phyloP scores from a whole-genome alignment of 805 yeast genomes.

The Hanseniaspora meyeri region DNA sequence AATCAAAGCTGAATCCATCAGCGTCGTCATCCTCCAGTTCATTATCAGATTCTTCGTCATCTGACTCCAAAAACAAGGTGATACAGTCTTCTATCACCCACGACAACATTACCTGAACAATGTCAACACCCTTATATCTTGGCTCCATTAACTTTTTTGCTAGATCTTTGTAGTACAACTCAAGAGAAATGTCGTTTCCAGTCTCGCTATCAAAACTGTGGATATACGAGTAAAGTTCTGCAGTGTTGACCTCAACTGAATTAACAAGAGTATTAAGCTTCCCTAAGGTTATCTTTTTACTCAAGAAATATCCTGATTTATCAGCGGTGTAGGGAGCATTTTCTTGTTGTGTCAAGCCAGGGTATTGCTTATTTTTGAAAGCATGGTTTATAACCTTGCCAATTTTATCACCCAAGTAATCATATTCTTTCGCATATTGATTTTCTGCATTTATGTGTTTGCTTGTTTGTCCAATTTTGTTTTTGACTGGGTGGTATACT shows the following conservation, averaged over 20 bases:
- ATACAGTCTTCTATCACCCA: slow-evolving; percentile 12
- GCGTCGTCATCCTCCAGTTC: not conserved
- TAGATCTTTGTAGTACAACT: not conserved
- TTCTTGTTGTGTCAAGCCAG: not conserved
- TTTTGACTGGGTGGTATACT: slow-evolving; percentile 1
- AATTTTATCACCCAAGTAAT: slow-evolving; percentile 1
- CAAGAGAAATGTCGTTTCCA: not conserved
- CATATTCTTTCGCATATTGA: slow-evolving; percentile 5
- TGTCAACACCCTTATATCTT: not conserved
- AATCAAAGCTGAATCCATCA: not conserved
- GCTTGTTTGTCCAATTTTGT: not conserved
- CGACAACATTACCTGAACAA: not conserved
- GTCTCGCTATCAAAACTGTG: not conserved
- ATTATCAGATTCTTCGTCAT: not conserved
- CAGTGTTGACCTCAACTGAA: not conserved
- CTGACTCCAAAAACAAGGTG: not conserved
- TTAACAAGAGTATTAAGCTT: slow-evolving; percentile 1
- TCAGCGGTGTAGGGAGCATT: not conserved
- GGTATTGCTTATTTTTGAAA: not conserved
- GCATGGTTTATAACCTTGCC: not conserved
- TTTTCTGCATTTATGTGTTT: not conserved
- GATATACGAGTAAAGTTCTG: not conserved
- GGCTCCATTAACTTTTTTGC: not conserved
- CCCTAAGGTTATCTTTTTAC: not conserved
- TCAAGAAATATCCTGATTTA: not conserved